Conservation (phyloP, 805 yeast genomes). For the Candida maltosa region DNA sequence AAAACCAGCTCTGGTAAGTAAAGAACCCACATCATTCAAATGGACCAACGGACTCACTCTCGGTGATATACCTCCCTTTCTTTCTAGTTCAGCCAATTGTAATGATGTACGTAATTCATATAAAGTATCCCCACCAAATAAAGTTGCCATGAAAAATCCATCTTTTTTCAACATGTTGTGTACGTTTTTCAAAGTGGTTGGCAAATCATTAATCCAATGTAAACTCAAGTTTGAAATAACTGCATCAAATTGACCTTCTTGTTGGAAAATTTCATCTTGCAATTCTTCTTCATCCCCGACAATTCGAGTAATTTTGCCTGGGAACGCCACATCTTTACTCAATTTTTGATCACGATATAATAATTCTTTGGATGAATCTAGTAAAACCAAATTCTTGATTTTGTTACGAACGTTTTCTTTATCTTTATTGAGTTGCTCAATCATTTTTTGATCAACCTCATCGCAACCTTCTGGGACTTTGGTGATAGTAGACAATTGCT, state of each 20-base stretch:
- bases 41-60: conserved; percentile 79
- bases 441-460: conserved; percentile 35
- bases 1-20: conserved; percentile 74
- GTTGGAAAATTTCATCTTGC: conserved; percentile 36
- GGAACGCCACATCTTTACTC: conserved; percentile 39
- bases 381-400: conserved; percentile 56
- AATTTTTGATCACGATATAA: conserved; percentile 48
- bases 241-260: conserved; percentile 54
- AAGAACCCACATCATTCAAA: conserved; percentile 69
- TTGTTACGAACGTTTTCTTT: conserved; percentile 49
- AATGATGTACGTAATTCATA: conserved; percentile 76
- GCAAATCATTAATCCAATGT: conserved; percentile 89
- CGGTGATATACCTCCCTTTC: conserved; percentile 77
- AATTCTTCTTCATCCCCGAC: conserved; percentile 69
- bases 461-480: conserved; percentile 22
- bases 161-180: conserved; percentile 67
- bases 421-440: conserved; percentile 48
- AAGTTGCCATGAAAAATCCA: conserved; percentile 76
- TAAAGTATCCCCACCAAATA: conserved; percentile 83
- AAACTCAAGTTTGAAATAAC: conserved; percentile 69
- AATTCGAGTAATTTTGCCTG: conserved; percentile 44
- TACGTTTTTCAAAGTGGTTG: conserved; percentile 54
- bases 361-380: conserved; percentile 57
- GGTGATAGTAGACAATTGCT: conserved; percentile 30
- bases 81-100: conserved; percentile 79